Evolutionary conservation across 1,139 yeast species (phyloP), one percentile per base, ranked within the genome.

Genomic region (Protomyces inundatus): DNA sequence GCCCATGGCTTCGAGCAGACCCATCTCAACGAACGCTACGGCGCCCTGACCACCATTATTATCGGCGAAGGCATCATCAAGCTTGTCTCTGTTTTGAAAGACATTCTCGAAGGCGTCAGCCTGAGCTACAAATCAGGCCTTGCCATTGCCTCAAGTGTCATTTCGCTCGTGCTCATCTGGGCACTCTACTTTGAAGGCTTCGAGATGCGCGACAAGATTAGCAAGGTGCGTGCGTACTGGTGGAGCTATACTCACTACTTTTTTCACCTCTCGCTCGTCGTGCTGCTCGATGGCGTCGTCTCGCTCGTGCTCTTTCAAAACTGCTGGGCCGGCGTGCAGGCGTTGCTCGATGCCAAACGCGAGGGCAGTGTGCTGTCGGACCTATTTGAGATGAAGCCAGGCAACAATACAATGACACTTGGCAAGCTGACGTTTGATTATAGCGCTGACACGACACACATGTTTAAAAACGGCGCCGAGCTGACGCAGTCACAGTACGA

Each of bases 21-120:
- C 14, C 62, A 52, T 35, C 36, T 58, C 35, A 35, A 55, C 40
- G 62, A 58, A 35, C 62, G 62, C 7, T 58, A 45, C 36, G 62
- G 62, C 7, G 53, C 62, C 23, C 50, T 58, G 45, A 58, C 62
- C 34, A 58, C 54, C 56, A 58, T 58, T 52, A 51, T 58, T 52
- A 10, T 58, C 9, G 62, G 62, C 30, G 62, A 58, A 33, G 62
- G 62, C 45, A 48, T 58, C 55, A 58, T 58, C 53, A 58, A 58
- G 14, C 45, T 58, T 4, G 62, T 58, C 23, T 40, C 62, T 12
- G 55, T 58, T 35, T 35, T 58, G 32, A 46, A 55, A 6, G 62
- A 58, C 45, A 52, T 58, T 37, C 54, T 50, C 35, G 42, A 55
- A n/a, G 62, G 62, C 35, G 56, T 58, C 40, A 55, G 62, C 12